Conservation (phyloP, 179 eudicot genomes). For the Heliamphora pulchella region DNA sequence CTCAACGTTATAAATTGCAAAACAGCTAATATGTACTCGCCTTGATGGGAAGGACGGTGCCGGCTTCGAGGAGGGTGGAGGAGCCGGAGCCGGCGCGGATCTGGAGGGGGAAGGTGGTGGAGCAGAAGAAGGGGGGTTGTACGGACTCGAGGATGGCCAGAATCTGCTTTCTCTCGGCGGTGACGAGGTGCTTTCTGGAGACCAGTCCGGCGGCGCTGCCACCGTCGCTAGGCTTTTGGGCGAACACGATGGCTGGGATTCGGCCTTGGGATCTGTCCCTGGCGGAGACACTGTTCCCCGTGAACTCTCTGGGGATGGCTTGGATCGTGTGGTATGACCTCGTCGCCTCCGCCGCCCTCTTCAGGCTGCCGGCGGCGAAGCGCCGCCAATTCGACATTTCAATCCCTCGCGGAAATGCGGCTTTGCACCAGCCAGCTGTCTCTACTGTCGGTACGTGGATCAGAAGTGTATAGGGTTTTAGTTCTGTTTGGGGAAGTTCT, state of each 20-base stretch:
- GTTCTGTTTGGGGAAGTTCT: too few relatives aligned
- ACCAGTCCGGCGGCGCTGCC: conserved; percentile 22
- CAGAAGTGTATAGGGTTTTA: too few relatives aligned
- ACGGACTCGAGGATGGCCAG: conserved; percentile 48
- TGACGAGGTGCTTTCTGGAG: conserved; percentile 46
- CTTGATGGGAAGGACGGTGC: conserved; percentile 76
- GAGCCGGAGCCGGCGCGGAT: conserved; percentile 81
- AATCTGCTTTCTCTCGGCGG: conserved; percentile 77
- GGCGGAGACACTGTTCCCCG: conserved; percentile 51
- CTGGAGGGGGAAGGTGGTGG: conserved; percentile 67
- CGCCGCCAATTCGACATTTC: conserved; percentile 60
- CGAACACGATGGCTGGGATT: conserved; percentile 73
- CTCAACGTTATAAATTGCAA: background rate
- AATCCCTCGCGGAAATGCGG: background rate
- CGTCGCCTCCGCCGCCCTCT: conserved; percentile 18
- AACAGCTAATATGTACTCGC: conserved; percentile 17
- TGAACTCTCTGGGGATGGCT: conserved; percentile 69
- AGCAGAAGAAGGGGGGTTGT: conserved; percentile 48
- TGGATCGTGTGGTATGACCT: conserved; percentile 70
- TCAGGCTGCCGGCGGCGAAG: conserved; percentile 34
- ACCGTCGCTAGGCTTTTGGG: conserved; percentile 23
- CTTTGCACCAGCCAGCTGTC: background rate
- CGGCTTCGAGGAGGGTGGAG: conserved; percentile 45
- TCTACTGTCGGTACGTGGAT: too few relatives aligned
- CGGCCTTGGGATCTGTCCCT: conserved; percentile 77